A percentile compares a stretch with the other conserved stretches of the same genome.
Conservation (phyloP, 169 alveolate species). For the Cryptosporidium canis region DNA sequence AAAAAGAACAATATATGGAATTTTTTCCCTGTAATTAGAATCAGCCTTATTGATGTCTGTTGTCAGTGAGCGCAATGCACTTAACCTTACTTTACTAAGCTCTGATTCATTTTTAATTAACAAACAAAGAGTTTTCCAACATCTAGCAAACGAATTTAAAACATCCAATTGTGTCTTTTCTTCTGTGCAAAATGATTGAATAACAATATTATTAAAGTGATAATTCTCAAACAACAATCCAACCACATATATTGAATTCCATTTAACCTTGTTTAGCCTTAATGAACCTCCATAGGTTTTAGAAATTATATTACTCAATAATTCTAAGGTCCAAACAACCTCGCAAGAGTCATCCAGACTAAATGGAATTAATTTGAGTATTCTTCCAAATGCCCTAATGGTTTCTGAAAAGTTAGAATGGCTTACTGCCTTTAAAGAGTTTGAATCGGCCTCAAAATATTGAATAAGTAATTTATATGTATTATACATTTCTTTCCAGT, state of each 20-base stretch:
- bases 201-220: background rate
- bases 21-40: background rate
- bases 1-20: constrained; percentile 37
- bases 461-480: constrained; percentile 17
- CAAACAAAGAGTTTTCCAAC: constrained; percentile 37
- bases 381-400: constrained; percentile 27
- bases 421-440: background rate
- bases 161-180: background rate
- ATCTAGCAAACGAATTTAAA: background rate
- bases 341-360: background rate
- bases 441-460: background rate
- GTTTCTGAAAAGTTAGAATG: constrained; percentile 8
- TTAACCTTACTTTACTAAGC: constrained; percentile 27
- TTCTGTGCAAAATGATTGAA: background rate
- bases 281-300: background rate
- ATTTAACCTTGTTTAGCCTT: constrained; percentile 20
- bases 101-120: constrained; percentile 13
- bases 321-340: constrained; percentile 18
- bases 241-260: constrained; percentile 60
- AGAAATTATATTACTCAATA: background rate
- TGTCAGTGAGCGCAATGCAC: constrained; percentile 57
- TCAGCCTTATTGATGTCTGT: background rate
- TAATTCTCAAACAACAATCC: constrained; percentile 29
- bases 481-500: constrained; percentile 3
- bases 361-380: background rate